Conservation (phyloP, 176 grass and related monocot genomes). For the Paspalum notatum region DNA sequence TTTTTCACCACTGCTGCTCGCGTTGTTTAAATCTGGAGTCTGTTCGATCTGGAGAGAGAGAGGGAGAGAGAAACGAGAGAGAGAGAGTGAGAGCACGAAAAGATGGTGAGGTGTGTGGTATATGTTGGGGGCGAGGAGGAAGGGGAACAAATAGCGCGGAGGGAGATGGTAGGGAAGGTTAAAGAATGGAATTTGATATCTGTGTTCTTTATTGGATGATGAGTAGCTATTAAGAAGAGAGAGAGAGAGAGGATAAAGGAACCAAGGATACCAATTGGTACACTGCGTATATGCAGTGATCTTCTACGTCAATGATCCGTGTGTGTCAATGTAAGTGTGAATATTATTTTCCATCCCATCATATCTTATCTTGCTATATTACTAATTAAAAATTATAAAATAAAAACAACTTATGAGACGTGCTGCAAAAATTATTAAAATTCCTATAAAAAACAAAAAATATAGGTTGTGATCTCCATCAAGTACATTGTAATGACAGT, state of each 20-base stretch:
- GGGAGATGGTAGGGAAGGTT: slow-evolving; percentile 17
- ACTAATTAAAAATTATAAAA: too few relatives aligned
- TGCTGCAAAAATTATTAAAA: too few relatives aligned
- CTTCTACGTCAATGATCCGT: neutral
- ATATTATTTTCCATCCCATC: too few relatives aligned
- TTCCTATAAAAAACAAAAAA: too few relatives aligned
- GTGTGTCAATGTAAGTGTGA: neutral
- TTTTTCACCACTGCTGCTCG: slow-evolving; percentile 8
- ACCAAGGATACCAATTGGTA: too few relatives aligned
- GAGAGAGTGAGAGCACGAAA: slow-evolving; percentile 39
- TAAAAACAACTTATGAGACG: too few relatives aligned
- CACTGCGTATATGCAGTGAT: neutral
- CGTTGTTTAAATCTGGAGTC: slow-evolving; percentile 25
- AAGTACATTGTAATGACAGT: too few relatives aligned
- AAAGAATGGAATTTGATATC: slow-evolving; percentile 45
- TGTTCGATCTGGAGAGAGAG: slow-evolving; percentile 33
- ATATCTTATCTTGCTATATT: too few relatives aligned
- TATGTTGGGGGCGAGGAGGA: slow-evolving; percentile 49
- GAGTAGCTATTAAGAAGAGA: slow-evolving; percentile 31
- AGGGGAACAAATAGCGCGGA: slow-evolving; percentile 34
- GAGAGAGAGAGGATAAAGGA: slow-evolving; percentile 17
- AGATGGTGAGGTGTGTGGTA: slow-evolving; percentile 63
- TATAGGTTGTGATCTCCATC: too few relatives aligned
- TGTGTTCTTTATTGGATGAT: slow-evolving; percentile 51
- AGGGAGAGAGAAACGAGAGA: neutral